These are phyloP conservation scores for Coriolopsis trogii DNA, from an alignment of 1,284 basidiomycete species.

Conservation along the genomic window DNA sequence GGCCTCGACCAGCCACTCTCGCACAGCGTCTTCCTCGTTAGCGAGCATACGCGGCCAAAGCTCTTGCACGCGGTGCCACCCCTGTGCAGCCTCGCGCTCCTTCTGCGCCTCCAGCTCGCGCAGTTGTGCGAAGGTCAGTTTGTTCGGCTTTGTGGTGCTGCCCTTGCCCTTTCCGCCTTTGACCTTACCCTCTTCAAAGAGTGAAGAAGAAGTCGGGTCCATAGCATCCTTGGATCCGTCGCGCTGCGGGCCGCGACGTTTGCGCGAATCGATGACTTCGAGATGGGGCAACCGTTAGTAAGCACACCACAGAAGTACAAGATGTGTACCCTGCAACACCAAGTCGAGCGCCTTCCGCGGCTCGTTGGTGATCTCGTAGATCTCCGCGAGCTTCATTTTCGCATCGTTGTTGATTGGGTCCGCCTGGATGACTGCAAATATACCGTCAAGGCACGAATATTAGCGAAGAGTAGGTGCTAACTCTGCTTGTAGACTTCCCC, in stretches of 20 bases:
- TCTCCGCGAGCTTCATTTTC: conserved; percentile 87
- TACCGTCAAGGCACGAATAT: neutral
- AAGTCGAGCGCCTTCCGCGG: conserved; percentile 83
- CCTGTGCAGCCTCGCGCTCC: conserved; percentile 59
- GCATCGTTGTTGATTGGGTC: conserved; percentile 80
- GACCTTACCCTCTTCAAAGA: conserved; percentile 56
- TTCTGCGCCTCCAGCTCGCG: conserved; percentile 62
- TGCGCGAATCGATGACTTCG: conserved; percentile 70
- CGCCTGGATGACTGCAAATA: conserved; percentile 64
- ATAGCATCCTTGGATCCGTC: conserved; percentile 27
- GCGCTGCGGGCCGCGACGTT: conserved; percentile 43
- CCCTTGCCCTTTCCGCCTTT: conserved; percentile 33
- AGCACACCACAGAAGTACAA: neutral
- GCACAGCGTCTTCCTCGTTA: conserved; percentile 45
- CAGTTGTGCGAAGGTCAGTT: conserved; percentile 56
- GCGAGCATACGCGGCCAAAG: conserved; percentile 46
- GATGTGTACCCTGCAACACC: conserved; percentile 76
- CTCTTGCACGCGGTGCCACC: conserved; percentile 52
- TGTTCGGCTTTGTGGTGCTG: conserved; percentile 38
- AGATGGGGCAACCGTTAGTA: neutral
- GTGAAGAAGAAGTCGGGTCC: conserved; percentile 40
- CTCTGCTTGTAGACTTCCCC: conserved; percentile 80
- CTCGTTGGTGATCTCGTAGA: conserved; percentile 84
- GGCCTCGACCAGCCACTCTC: conserved; percentile 83
- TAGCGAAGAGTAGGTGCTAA: conserved; percentile 2